A percentile compares a stretch with the other conserved stretches of the same genome.
Conservation (phyloP, 2,329 filamentous ascomycete species). For the Pseudogymnoascus destructans region DNA sequence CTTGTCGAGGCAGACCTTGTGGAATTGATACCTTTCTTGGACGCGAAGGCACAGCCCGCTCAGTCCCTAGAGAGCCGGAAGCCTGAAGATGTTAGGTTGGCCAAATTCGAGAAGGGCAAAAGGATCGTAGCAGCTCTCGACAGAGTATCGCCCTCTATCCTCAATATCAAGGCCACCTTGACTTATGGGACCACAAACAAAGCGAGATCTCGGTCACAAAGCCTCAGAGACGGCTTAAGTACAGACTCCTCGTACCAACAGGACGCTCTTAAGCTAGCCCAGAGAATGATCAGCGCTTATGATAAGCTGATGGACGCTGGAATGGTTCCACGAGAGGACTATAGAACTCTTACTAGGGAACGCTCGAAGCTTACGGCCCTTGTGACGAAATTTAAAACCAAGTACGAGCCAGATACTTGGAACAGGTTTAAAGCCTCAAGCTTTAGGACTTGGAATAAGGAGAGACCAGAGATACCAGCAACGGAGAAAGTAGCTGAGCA, state of each 20-base stretch:
- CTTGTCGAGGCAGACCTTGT: neutral
- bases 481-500: neutral
- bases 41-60: constrained; percentile 14
- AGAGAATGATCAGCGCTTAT: constrained; percentile 25
- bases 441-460: constrained; percentile 20
- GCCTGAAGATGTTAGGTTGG: constrained; percentile 13
- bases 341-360: constrained; percentile 16
- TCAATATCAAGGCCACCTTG: constrained; percentile 21
- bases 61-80: neutral
- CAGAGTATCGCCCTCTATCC: constrained; percentile 27
- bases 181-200: constrained; percentile 16
- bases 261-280: constrained; percentile 19
- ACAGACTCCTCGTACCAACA: constrained; percentile 9
- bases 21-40: neutral
- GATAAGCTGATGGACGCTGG: constrained; percentile 23
- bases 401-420: constrained; percentile 11
- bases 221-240: neutral
- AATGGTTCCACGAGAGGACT: constrained; percentile 18
- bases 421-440: constrained; percentile 12
- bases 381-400: constrained; percentile 22
- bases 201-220: neutral
- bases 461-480: constrained; percentile 14
- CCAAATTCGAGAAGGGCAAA: constrained; percentile 34
- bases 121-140: constrained; percentile 39
- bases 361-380: constrained; percentile 28